Evolutionary conservation across 1,139 yeast species (phyloP).

Genomic region (Debaryomyces coudertii): DNA sequence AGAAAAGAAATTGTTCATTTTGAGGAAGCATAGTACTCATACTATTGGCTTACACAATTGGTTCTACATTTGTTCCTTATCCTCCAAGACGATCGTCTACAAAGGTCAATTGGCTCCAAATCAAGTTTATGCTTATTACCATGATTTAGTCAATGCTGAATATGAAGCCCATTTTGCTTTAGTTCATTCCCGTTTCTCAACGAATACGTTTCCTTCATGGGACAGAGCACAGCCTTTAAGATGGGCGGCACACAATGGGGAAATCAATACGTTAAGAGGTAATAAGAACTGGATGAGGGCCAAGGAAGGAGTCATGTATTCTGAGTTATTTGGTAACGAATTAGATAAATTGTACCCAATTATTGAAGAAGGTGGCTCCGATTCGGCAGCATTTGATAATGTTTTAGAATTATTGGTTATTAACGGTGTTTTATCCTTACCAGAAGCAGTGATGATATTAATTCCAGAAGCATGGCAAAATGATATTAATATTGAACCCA

Average conservation of each 20-base stretch:
- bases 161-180: conserved; percentile 95
- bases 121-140: conserved; percentile 93
- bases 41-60: conserved; percentile 93
- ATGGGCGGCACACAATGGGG: conserved; percentile 99
- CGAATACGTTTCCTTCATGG: conserved; percentile 99
- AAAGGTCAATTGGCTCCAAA: conserved; percentile 97
- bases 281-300: conserved; percentile 99
- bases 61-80: conserved; percentile 94
- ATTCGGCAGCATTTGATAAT: conserved; percentile 98
- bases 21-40: conserved; percentile 88
- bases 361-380: conserved; percentile 98
- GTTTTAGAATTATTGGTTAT: conserved; percentile 89
- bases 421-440: conserved; percentile 88
- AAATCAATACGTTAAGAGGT: conserved; percentile 94
- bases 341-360: conserved; percentile 90
- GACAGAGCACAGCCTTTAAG: conserved; percentile 98
- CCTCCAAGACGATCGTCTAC: conserved; percentile 88
- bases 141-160: conserved; percentile 88
- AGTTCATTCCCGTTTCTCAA: conserved; percentile 96
- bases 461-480: conserved; percentile 99
- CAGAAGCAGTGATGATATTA: conserved; percentile 96
- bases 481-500: conserved; percentile 82
- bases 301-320: conserved; percentile 94
- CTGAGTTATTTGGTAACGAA: conserved; percentile 86
- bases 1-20: conserved; percentile 80